Base-by-base conservation (phyloP, 192 early-diverging fungal species). In the Geranomyces variabilis region DNA sequence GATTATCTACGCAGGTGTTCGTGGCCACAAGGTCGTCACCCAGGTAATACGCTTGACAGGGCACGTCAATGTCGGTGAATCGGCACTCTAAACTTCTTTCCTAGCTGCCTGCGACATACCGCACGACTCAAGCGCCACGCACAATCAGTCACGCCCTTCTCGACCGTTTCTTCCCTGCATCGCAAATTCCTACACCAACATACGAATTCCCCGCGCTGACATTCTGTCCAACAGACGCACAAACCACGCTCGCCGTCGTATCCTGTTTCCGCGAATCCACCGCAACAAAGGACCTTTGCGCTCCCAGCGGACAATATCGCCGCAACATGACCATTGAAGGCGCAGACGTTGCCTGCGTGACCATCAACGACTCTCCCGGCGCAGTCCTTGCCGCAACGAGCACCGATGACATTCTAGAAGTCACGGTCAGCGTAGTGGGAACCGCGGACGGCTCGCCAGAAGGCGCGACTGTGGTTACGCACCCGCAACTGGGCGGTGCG, bases 161-260 rank as follows among this genome's bases (percentile, higher is more conserved):
- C 61, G 66, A 76, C 33, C 67, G 76, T 41, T 31, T 83, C 17
- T 83, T 83, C 66, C 78, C 78, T 26, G 19, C 3, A n/a, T 55
- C 56, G 59, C 30, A 73, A n/a, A 58, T 80, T 6, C 82, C 82
- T 3, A 26, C 53, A 12, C 65, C 82, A 29, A 73, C 77, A 17
- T 83, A 77, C 66, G 82, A 83, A 67, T 83, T 79, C 58, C 82
- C 82, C n/a, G 79, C 79, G 29, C 41, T 83, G 19, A 79, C 77
- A 9, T 48, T 83, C 51, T 83, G 82, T 58, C 73, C 80, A 0
- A 48, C 66, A 5, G 72, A 79, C 60, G 6, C 19, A 21, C 15
- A 30, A 24, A 69, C 73, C 33, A 56, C 61, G 17, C 28, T 81
- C 21, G 24, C 13, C 21, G 30, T 78, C 41, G 36, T 56, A 3